Conservation (phyloP, 441 rosid species). For the Jatropha multifida region DNA sequence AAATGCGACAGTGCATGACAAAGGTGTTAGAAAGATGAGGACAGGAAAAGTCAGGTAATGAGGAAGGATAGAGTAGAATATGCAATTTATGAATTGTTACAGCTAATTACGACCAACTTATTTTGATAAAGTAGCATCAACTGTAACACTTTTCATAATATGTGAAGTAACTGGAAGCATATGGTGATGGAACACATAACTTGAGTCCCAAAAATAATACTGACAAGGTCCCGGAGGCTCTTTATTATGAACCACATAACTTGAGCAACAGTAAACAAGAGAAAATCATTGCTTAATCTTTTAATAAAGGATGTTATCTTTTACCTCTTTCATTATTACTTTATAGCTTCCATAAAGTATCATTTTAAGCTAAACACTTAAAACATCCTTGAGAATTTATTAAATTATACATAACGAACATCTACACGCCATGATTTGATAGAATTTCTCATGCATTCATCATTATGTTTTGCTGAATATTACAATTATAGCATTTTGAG, state of each 20-base stretch:
- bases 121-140: neutral
- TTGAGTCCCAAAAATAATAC: neutral
- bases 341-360: neutral
- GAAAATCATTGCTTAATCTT: neutral
- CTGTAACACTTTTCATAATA: neutral
- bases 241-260: neutral
- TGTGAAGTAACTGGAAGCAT: neutral
- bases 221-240: neutral
- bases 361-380: neutral
- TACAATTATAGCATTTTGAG: neutral
- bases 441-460: neutral
- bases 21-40: neutral
- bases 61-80: neutral
- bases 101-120: neutral
- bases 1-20: neutral
- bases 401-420: neutral
- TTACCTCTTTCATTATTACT: neutral
- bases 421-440: neutral
- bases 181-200: too few species aligned
- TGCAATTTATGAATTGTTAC: neutral
- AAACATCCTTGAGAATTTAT: neutral
- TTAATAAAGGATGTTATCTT: neutral
- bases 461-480: neutral
- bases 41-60: neutral
- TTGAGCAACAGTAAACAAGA: neutral